Evolutionary conservation across 345 rosid genomes (phyloP).

Genomic region (Erysimum cheiranthoides): DNA sequence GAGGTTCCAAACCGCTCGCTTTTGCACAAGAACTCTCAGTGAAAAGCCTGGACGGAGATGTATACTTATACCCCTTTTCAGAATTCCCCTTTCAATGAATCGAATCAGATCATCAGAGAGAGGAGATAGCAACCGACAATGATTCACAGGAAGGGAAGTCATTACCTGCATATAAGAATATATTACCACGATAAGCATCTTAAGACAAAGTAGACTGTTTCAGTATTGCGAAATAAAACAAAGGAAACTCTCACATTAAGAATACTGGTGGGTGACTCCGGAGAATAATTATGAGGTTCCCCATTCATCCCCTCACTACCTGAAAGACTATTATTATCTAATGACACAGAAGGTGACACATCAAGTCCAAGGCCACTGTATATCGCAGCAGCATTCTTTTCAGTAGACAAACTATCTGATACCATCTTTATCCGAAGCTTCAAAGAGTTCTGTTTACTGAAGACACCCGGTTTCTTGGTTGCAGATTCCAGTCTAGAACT

Average conservation of each 20-base stretch:
- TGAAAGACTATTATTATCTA: conserved; percentile 76
- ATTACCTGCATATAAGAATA: conserved; percentile 64
- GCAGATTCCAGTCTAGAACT: conserved; percentile 50
- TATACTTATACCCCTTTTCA: conserved; percentile 47
- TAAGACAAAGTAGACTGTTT: conserved; percentile 24
- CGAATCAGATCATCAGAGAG: conserved; percentile 63
- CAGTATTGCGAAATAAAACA: conserved; percentile 39
- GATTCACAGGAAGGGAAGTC: conserved; percentile 71
- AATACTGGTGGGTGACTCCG: conserved; percentile 72
- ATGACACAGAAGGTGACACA: conserved; percentile 81
- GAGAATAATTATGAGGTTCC: conserved; percentile 55
- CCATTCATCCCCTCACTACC: conserved; percentile 76
- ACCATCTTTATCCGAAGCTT: conserved; percentile 85
- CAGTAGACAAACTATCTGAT: conserved; percentile 70
- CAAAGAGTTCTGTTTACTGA: conserved; percentile 66
- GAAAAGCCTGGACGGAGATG: conserved; percentile 45
- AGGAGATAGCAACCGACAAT: conserved; percentile 69
- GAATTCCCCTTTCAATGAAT: conserved; percentile 51
- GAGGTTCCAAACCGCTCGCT: conserved; percentile 49
- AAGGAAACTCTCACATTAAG: conserved; percentile 59
- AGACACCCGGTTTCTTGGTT: conserved; percentile 54
- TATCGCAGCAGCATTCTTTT: conserved; percentile 80
- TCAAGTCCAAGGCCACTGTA: conserved; percentile 97
- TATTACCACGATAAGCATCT: conserved; percentile 46
- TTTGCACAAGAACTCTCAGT: conserved; percentile 44